Evolutionary conservation across 2,329 filamentous ascomycete genomes (phyloP).

Genomic region (Polychaeton citri): DNA sequence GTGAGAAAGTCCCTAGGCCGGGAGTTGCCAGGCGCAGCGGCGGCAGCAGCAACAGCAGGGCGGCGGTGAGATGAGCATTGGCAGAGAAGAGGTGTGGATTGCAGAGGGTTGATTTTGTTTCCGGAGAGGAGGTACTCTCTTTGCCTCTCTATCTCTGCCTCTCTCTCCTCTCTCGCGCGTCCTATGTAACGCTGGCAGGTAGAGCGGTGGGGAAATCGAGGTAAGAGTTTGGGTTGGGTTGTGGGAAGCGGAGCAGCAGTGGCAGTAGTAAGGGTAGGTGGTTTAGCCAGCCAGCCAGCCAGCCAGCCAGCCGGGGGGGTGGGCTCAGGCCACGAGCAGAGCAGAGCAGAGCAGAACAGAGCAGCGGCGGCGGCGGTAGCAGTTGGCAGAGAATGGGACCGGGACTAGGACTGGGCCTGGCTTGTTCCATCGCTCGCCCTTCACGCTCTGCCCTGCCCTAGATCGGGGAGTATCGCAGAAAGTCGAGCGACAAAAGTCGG

Average conservation of each 20-base stretch:
- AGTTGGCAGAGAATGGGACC: no score
- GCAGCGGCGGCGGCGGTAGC: no score
- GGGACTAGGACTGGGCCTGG: no score
- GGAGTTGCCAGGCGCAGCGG: neutral
- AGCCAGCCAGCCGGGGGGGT: no score
- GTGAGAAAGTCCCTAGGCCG: neutral
- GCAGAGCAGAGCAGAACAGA: no score
- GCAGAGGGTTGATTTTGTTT: no score
- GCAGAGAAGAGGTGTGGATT: neutral
- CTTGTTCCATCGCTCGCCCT: no score
- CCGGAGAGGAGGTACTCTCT: no score
- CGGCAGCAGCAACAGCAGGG: neutral
- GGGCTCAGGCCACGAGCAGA: no score
- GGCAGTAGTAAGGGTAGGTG: neutral
- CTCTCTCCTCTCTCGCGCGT: neutral
- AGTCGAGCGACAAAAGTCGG: no score
- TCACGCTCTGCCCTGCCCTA: no score
- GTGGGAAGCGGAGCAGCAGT: neutral
- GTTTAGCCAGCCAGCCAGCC: neutral
- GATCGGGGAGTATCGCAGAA: no score
- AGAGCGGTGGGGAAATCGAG: neutral
- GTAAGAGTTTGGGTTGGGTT: neutral
- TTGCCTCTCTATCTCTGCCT: neutral
- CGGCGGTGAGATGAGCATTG: neutral
- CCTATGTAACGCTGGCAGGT: neutral